A percentile compares a stretch with the other conserved stretches of the same genome.
These are phyloP conservation scores for Camelina sativa DNA, from an alignment of 345 rosid genomes.

Conservation along the genomic window DNA sequence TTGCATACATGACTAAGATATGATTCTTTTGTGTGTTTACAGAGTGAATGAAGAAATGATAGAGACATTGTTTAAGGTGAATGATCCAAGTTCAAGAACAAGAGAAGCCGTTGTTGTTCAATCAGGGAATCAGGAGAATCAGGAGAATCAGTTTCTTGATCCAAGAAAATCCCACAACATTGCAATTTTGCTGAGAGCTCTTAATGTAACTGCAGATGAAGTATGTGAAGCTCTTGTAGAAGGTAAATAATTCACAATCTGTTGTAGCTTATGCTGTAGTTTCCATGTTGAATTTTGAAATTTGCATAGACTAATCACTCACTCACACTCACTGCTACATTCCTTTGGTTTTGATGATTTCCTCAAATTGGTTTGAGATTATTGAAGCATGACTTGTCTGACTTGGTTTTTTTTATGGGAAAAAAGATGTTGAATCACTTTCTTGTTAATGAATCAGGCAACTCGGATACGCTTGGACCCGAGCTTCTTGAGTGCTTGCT, in stretches of 20 bases:
- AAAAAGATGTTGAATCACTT: neutral
- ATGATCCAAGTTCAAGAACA: slow-evolving; percentile 51
- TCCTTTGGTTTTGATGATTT: neutral
- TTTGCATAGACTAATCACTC: neutral
- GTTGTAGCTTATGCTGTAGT: neutral
- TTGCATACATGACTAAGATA: slow-evolving; percentile 16
- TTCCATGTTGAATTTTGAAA: neutral
- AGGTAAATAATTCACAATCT: slow-evolving; percentile 51
- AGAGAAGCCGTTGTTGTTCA: slow-evolving; percentile 54
- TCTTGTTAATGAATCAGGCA: slow-evolving; percentile 58
- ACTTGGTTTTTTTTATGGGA: neutral
- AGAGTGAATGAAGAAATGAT: slow-evolving; percentile 99
- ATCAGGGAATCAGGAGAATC: slow-evolving; percentile 55
- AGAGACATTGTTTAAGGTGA: slow-evolving; percentile 78
- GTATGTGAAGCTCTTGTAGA: slow-evolving; percentile 90
- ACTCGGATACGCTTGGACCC: slow-evolving; percentile 79
- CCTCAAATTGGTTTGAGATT: neutral
- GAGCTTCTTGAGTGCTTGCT: slow-evolving; percentile 91
- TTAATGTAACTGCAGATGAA: slow-evolving; percentile 88
- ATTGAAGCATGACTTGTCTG: neutral
- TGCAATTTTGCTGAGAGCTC: slow-evolving; percentile 90
- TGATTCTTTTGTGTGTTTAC: slow-evolving; percentile 34
- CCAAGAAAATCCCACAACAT: slow-evolving; percentile 91
- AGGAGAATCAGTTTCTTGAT: slow-evolving; percentile 81
- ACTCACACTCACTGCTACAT: neutral